Base-by-base conservation (phyloP, 2,329 filamentous ascomycete species). In the Apiospora phragmitis region DNA sequence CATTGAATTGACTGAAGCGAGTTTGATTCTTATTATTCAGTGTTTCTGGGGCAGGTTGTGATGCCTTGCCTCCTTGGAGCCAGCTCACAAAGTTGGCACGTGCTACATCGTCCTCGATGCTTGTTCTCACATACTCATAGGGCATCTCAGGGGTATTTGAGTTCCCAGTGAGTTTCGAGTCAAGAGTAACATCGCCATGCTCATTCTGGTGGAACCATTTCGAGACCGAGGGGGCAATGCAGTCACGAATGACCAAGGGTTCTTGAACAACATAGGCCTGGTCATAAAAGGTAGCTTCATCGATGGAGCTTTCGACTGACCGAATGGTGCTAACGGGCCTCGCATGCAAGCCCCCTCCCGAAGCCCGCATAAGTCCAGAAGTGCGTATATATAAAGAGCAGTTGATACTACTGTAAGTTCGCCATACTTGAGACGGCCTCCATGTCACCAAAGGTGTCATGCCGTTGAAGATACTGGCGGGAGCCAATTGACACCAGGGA, bases 1-100 rank as follows among this genome's bases (percentile, higher is more conserved):
- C 90, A 35, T 88, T 77, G 65, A 93, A 84, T 67, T 87, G 87
- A 38, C 84, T 85, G 77, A 90, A 93, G 41, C 75, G 80, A 38
- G 32, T 35, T 21, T 62, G 55, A 14, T 62, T 67, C 80, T 73
- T 9, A 24, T 42, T 6, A n/a, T 4, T 7, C 7, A 16, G 26
- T 26, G 1, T 38, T 24, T 14, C 9, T 6, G 55, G 32, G 4
- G 29, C 3, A 38, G 32, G n/a, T 3, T 1, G 1, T n/a, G 18
- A 9, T 49, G 26, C 2, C 2, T 21, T 12, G 14, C 32, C 1
- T 16, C 14, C 24, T 45, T 24, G 35, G 41, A 47, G 8, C 45
- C 72, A 66, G 1, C 47, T 18, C 16, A 75, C 49, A 0, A 75
- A 71, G 18, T 70, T 51, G 11, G 73, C 72, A 21, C 77, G 72